phyloP scores from a whole-genome alignment of 106 monocot species.

The Phalaenopsis aphrodite region DNA sequence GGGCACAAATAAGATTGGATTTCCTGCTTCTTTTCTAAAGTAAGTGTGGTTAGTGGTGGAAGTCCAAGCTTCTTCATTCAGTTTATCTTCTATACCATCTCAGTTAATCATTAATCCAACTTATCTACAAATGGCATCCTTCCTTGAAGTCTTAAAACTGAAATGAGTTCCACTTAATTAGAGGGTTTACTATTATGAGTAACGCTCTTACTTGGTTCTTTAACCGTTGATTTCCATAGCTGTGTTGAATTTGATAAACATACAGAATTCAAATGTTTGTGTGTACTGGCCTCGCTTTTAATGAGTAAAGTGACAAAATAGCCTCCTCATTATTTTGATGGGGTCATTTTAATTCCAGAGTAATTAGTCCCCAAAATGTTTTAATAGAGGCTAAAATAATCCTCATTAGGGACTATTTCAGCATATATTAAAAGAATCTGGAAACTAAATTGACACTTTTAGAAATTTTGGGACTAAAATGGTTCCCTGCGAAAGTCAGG shows the following conservation, averaged over 20 bases:
- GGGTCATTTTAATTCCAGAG: too few relatives aligned
- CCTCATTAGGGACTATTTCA: too few relatives aligned
- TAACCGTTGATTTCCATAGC: neutral
- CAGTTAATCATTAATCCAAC: neutral
- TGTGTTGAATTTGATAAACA: neutral
- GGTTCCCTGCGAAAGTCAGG: too few relatives aligned
- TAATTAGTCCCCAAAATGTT: too few relatives aligned
- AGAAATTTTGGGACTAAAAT: too few relatives aligned
- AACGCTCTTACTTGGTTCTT: neutral
- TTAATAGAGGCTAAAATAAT: too few relatives aligned
- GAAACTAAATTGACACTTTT: too few relatives aligned
- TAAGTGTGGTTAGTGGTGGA: constrained; percentile 22
- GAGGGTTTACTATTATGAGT: neutral
- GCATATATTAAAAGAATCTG: too few relatives aligned
- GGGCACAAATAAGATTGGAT: constrained; percentile 81
- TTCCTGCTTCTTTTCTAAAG: constrained; percentile 90
- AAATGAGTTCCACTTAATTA: neutral
- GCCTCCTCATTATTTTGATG: too few relatives aligned
- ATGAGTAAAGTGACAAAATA: too few relatives aligned
- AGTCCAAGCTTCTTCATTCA: neutral
- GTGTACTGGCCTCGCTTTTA: neutral
- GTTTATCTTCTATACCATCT: neutral
- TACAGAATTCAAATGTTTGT: neutral
- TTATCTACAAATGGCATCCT: neutral
- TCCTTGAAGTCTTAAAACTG: neutral